phyloP scores from a whole-genome alignment of 2,329 filamentous ascomycete species.

The Ilyonectria destructans region DNA sequence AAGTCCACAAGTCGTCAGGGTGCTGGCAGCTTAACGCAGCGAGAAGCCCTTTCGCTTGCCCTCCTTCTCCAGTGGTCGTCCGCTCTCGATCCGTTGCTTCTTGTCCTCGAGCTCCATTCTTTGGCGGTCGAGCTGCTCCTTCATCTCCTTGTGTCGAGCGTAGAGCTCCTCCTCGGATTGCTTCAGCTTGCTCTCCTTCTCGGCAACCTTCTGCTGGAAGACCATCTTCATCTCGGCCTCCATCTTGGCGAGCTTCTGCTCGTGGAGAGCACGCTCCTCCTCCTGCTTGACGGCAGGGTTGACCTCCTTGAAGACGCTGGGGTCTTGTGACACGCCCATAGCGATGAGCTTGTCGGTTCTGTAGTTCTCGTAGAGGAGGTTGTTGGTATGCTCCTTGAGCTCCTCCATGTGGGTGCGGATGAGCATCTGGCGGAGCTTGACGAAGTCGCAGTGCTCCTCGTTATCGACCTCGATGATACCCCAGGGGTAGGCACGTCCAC shows the following conservation, averaged over 20 bases:
- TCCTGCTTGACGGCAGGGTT: slow-evolving; percentile 99
- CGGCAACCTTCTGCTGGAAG: slow-evolving; percentile 99
- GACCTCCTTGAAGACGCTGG: slow-evolving; percentile 99
- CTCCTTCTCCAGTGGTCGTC: slow-evolving; percentile 96
- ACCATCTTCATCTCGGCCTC: slow-evolving; percentile 99
- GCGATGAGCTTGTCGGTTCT: slow-evolving; percentile 98
- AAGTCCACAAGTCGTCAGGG: slow-evolving; percentile 43
- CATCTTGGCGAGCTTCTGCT: slow-evolving; percentile 99
- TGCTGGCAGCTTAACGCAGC: slow-evolving; percentile 79
- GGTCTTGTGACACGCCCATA: slow-evolving; percentile 99
- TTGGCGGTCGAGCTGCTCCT: slow-evolving; percentile 98
- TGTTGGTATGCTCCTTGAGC: slow-evolving; percentile 99
- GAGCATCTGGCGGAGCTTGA: slow-evolving; percentile 99
- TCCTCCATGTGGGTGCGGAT: slow-evolving; percentile 99
- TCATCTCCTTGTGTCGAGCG: slow-evolving; percentile 99
- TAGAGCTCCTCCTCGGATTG: slow-evolving; percentile 99
- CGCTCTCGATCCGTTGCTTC: slow-evolving; percentile 95
- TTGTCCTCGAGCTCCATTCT: slow-evolving; percentile 97
- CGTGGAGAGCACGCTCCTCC: slow-evolving; percentile 97
- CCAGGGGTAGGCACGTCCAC: slow-evolving; percentile 97
- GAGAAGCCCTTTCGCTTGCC: slow-evolving; percentile 99
- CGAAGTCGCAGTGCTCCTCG: slow-evolving; percentile 99
- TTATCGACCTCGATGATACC: slow-evolving; percentile 99
- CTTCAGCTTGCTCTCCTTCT: slow-evolving; percentile 99
- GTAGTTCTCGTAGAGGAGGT: slow-evolving; percentile 99